Percentiles rank a stretch among this genome's conserved stretches.
phyloP scores from a whole-genome alignment of 2,329 filamentous ascomycete genomes.

The Fulvia fulva region DNA sequence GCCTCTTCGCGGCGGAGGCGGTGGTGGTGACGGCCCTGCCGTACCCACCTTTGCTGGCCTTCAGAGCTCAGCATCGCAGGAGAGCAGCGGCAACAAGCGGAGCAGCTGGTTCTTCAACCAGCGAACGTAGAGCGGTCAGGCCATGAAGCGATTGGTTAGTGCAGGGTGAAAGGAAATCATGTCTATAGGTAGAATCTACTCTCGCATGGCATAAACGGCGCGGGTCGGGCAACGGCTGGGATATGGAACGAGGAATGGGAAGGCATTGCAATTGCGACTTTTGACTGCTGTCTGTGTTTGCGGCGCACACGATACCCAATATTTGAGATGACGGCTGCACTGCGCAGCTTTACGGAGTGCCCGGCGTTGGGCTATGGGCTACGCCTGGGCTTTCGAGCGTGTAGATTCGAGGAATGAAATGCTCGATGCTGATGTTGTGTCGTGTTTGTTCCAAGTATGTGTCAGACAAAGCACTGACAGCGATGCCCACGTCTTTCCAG shows the following conservation, averaged over 20 bases:
- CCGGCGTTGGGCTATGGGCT: neutral
- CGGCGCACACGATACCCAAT: neutral
- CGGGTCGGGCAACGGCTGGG: neutral
- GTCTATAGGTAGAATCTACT: neutral
- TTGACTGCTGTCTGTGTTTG: neutral
- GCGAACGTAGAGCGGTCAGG: constrained; percentile 24
- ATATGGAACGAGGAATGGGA: neutral
- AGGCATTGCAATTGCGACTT: neutral
- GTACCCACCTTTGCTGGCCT: constrained; percentile 43
- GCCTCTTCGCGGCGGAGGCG: constrained; percentile 57
- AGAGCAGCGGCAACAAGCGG: constrained; percentile 54
- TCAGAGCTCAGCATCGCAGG: constrained; percentile 33
- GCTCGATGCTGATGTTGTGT: neutral
- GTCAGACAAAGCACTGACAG: no score
- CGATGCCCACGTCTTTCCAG: neutral
- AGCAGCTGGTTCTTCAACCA: constrained; percentile 74
- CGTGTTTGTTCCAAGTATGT: neutral
- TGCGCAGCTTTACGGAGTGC: neutral
- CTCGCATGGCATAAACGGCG: neutral
- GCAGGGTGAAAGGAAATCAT: neutral
- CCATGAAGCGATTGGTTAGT: neutral
- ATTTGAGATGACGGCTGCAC: neutral
- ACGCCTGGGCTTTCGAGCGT: neutral
- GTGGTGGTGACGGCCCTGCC: constrained; percentile 37
- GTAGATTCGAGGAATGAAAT: neutral